Evolutionary conservation across 1,139 yeast genomes (phyloP).

Genomic region (Debaryomyces subglobosus): DNA sequence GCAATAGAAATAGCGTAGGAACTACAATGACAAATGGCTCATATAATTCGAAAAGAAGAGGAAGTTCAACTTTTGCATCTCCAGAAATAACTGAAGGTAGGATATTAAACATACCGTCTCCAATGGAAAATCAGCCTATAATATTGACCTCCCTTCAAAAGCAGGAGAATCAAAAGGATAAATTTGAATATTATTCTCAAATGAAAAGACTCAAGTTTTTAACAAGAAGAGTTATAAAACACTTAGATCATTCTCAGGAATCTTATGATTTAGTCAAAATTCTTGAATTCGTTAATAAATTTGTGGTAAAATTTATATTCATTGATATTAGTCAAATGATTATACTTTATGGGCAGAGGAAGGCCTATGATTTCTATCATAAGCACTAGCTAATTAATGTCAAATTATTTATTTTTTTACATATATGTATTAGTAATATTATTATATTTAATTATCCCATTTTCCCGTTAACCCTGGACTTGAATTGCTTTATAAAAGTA

Average conservation of each 20-base stretch:
- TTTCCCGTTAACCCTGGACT: not conserved
- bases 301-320: constrained; percentile 41
- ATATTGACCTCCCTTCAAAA: constrained; percentile 24
- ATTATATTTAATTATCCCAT: constrained; percentile 6
- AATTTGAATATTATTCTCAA: constrained; percentile 43
- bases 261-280: constrained; percentile 27
- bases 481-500: not conserved
- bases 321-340: constrained; percentile 45
- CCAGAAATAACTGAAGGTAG: constrained; percentile 16
- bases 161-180: constrained; percentile 37
- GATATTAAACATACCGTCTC: constrained; percentile 10
- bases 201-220: constrained; percentile 2
- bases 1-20: constrained; percentile 29
- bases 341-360: constrained; percentile 35
- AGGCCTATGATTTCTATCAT: constrained; percentile 15
- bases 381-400: not conserved
- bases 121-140: constrained; percentile 7
- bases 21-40: constrained; percentile 26
- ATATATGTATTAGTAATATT: constrained; percentile 1
- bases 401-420: constrained; percentile 15
- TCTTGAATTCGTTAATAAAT: constrained; percentile 41
- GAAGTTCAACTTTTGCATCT: constrained; percentile 24
- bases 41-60: constrained; percentile 26
- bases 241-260: not conserved
- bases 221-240: constrained; percentile 14